Base-by-base conservation (phyloP, 1,284 basidiomycete genomes). In the Microbotryum lychnidis-dioicae region DNA sequence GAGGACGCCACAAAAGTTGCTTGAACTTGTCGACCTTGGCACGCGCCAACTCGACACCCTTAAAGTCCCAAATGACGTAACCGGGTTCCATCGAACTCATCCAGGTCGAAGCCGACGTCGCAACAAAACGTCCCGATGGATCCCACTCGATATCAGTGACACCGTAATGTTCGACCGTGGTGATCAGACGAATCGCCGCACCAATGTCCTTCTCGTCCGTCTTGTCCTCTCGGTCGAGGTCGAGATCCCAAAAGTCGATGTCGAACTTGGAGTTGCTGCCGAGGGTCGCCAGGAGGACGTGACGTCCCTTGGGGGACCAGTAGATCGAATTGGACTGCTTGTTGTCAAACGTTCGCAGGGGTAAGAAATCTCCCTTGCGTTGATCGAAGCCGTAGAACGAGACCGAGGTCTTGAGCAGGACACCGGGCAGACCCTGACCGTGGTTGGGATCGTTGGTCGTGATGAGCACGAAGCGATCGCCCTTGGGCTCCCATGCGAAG, bases 71-170 rank as follows among this genome's bases (percentile, higher is more conserved):
- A 68, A 99, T 85, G 14, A 87, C 87, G 75, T 87, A 99, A 49
- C 96, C 96, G 69, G 97, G 91, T 76, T 98, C 96, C 70, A 97
- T 84, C 71, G 89, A 89, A 74, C 91, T 88, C 71, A 89, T 86
- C 94, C 96, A 99, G 21, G 88, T 86, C 71, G 91, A 96, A 10
- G 92, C 96, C 74, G 87, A 89, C 23, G 92, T 94, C 49, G 89
- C 88, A 54, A 98, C 80, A 77, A 89, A 97, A 65, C 96, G 86
- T 60, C 96, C 96, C 72, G 85, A 88, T 29, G 96, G 94, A 76
- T 99, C 96, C 96, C 96, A 98, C 74, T 97, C 92, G 58, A 97
- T 87, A 71, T 97, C 93, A 27, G 96, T 98, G 66, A 98, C 85
- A 64, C 94, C 96, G 75, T 96, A 98, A 78, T 98, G 94, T 77